These are phyloP conservation scores for Spinacia oleracea DNA, from an alignment of 179 eudicot genomes.

Conservation along the genomic window DNA sequence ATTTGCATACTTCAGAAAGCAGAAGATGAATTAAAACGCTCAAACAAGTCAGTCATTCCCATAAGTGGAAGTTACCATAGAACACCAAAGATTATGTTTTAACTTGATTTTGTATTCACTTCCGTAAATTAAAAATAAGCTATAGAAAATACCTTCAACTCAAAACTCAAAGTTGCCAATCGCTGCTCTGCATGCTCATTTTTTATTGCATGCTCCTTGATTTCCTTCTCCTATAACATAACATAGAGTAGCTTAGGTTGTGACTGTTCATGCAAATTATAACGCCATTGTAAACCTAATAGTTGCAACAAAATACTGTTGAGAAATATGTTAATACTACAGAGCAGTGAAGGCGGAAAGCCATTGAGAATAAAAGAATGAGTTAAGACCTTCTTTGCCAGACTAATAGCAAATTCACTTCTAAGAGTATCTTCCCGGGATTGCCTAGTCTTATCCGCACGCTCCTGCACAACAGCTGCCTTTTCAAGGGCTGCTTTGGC, in stretches of 20 bases:
- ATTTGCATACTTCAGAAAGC: not conserved
- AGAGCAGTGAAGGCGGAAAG: not conserved
- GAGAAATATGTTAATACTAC: not conserved
- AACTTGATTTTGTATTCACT: not conserved
- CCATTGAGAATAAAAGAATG: not conserved
- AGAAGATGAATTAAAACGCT: not conserved
- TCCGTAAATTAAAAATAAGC: not conserved
- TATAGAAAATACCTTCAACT: conserved; percentile 56
- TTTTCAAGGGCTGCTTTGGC: conserved; percentile 88
- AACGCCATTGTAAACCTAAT: not conserved
- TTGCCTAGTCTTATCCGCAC: conserved; percentile 71
- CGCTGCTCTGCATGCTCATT: conserved; percentile 84
- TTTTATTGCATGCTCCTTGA: conserved; percentile 69
- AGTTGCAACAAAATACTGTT: not conserved
- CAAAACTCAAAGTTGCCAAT: conserved; percentile 71
- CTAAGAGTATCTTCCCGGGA: conserved; percentile 81
- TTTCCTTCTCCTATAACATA: conserved; percentile 67
- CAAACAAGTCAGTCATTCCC: not conserved
- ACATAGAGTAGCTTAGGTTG: not conserved
- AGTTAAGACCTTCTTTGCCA: conserved; percentile 69
- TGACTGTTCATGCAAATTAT: not conserved
- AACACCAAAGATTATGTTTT: no score
- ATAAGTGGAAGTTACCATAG: no score
- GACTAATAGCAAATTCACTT: conserved; percentile 57
- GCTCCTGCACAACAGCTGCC: conserved; percentile 87